Evolutionary conservation across 176 grass and related monocot species (phyloP), one percentile per base, ranked within the genome.

Genomic region (Oropetium thomaeum): DNA sequence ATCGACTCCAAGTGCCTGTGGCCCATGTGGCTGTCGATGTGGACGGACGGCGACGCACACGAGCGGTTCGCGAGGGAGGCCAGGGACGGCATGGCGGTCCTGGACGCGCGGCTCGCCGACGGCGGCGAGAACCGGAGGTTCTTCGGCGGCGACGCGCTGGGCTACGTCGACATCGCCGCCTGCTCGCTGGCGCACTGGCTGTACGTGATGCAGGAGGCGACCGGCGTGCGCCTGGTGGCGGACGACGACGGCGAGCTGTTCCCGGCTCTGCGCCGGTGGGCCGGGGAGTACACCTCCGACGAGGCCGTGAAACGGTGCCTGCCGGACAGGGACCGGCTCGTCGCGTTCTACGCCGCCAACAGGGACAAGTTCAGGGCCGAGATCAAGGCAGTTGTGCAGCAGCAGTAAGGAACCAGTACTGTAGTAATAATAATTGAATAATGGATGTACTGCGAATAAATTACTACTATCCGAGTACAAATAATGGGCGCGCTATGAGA

Each of bases 121-220:
- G n/a, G n/a, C n/a, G n/a, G 28, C 38, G 19, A 83, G 37, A 58
- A 19, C n/a, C n/a, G n/a, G 58, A 60, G 58, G n/a, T 93, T 90
- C 62, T 93, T 93, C 33, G 73, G 81, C 4, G 90, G 90, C 10
- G 81, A 85, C 16, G 31, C 26, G 22, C 11, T 93, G 9, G 87
- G 90, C 3, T 33, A 84, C 35, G 34, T 78, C 2, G 91, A 93
- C 71, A 44, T 93, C 34, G 77, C 73, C 0, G 91, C 62, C 31
- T 48, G 5, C 34, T 4, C 0, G 10, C 23, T 44, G 5, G 55
- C 37, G 42, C 34, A 28, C 3, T 75, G 72, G 55, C 34, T 74
- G 5, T 72, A 51, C 3, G 67, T 82, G 49, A 12, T 80, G 10
- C 65, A 93, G 68, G 81, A 93, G 70, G 70, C 87, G 2, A 68